Evolutionary conservation across 2,329 filamentous ascomycete genomes (phyloP).

Genomic region (Stagonosporopsis chrysanthemi): DNA sequence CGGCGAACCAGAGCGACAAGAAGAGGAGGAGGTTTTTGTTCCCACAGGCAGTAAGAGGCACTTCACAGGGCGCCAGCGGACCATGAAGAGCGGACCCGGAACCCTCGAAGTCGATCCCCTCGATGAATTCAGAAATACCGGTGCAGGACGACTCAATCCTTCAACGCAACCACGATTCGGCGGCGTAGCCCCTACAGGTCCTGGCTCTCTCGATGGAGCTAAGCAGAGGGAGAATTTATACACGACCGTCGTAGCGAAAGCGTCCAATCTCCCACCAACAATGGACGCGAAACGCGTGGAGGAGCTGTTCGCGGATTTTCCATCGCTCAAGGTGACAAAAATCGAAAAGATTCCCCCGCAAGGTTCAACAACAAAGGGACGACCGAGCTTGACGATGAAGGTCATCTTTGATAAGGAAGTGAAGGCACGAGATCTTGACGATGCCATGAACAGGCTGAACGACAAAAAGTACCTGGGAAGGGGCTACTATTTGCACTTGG

Average conservation of each 20-base stretch:
- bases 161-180: constrained; percentile 29
- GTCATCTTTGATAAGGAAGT: constrained; percentile 45
- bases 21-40: constrained; percentile 36
- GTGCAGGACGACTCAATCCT: constrained; percentile 23
- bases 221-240: constrained; percentile 37
- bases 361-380: constrained; percentile 26
- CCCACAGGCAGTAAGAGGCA: constrained; percentile 42
- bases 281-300: constrained; percentile 36
- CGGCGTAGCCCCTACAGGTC: constrained; percentile 20
- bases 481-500: constrained; percentile 46
- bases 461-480: constrained; percentile 45
- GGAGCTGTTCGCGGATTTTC: constrained; percentile 41
- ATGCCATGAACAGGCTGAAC: constrained; percentile 43
- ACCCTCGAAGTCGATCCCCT: constrained; percentile 39
- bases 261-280: constrained; percentile 42
- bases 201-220: constrained; percentile 23
- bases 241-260: constrained; percentile 41
- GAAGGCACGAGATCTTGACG: constrained; percentile 37
- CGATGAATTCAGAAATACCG: constrained; percentile 29
- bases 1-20: constrained; percentile 31
- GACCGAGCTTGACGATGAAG: constrained; percentile 41
- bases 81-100: constrained; percentile 45
- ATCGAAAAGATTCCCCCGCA: constrained; percentile 39
- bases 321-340: constrained; percentile 43
- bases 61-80: constrained; percentile 38